Percentiles rank a stretch among this genome's conserved stretches.
phyloP scores from a whole-genome alignment of 768 basidiomycete species.

The Lanmaoa rubissima region DNA sequence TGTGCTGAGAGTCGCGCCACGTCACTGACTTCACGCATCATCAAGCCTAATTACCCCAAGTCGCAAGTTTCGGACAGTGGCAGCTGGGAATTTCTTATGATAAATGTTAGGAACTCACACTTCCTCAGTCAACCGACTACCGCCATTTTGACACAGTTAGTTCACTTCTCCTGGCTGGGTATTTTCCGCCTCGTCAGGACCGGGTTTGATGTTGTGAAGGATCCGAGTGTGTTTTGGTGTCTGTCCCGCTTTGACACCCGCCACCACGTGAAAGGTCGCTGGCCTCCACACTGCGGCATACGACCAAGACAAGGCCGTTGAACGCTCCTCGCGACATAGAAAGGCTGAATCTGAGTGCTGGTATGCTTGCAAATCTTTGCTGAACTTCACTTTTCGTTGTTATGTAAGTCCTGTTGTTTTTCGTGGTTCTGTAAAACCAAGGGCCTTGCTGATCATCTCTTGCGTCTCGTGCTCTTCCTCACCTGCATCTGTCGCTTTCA shows the following conservation, averaged over 20 bases:
- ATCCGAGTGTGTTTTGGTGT: conserved; percentile 26
- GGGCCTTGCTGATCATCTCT: conserved; percentile 23
- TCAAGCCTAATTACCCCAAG: background rate
- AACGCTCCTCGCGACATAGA: conserved; percentile 16
- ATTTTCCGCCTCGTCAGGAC: conserved; percentile 14
- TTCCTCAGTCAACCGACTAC: conserved; percentile 20
- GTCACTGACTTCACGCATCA: conserved; percentile 1
- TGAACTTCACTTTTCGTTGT: conserved; percentile 28
- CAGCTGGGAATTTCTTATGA: conserved; percentile 30
- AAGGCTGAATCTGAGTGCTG: conserved; percentile 31
- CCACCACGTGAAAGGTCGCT: conserved; percentile 30
- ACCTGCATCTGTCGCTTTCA: conserved; percentile 19
- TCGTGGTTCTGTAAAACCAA: conserved; percentile 21
- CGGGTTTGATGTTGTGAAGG: conserved; percentile 31
- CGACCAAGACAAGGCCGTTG: conserved; percentile 24
- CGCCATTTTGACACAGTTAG: conserved; percentile 20
- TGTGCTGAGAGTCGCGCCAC: conserved; percentile 4
- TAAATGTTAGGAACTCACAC: conserved; percentile 24
- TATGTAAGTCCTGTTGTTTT: conserved; percentile 36
- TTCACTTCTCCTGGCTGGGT: conserved; percentile 20
- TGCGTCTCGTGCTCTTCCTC: conserved; percentile 18
- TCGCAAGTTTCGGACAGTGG: background rate
- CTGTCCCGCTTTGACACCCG: conserved; percentile 26
- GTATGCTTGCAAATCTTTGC: conserved; percentile 30
- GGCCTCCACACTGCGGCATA: conserved; percentile 21